phyloP scores from a whole-genome alignment of 345 rosid species.

The Bretschneidera sinensis region DNA sequence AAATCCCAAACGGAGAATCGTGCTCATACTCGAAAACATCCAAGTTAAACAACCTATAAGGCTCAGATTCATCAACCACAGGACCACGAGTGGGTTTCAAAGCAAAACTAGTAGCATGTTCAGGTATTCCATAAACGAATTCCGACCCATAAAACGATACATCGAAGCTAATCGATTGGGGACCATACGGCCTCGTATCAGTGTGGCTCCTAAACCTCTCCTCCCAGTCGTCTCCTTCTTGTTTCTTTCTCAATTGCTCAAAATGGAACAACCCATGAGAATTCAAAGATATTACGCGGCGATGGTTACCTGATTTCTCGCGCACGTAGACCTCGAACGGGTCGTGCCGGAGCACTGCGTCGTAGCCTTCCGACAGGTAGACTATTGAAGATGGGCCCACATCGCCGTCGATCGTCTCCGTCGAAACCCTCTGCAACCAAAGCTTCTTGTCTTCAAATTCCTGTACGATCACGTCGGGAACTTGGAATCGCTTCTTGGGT shows the following conservation, averaged over 20 bases:
- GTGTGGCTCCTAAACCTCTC: slow-evolving; percentile 79
- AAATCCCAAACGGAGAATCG: slow-evolving; percentile 96
- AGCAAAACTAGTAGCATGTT: slow-evolving; percentile 84
- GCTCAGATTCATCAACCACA: slow-evolving; percentile 81
- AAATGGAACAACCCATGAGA: slow-evolving; percentile 84
- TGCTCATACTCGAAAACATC: slow-evolving; percentile 86
- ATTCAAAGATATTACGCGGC: slow-evolving; percentile 65
- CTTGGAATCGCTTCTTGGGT: slow-evolving; percentile 73
- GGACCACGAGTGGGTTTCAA: slow-evolving; percentile 88
- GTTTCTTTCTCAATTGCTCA: slow-evolving; percentile 70
- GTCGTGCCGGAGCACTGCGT: slow-evolving; percentile 80
- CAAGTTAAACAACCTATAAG: slow-evolving; percentile 80
- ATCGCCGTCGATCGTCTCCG: slow-evolving; percentile 56
- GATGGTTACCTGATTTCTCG: slow-evolving; percentile 43
- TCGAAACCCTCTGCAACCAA: slow-evolving; percentile 50
- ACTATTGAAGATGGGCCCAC: slow-evolving; percentile 49
- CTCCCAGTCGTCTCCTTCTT: slow-evolving; percentile 81
- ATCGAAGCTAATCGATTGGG: slow-evolving; percentile 93
- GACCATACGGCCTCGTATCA: slow-evolving; percentile 78
- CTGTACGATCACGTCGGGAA: slow-evolving; percentile 65
- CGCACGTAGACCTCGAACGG: slow-evolving; percentile 84
- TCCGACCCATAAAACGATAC: slow-evolving; percentile 85
- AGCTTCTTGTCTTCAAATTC: slow-evolving; percentile 69
- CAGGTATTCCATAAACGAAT: slow-evolving; percentile 88
- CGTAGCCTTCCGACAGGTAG: slow-evolving; percentile 57